Base-by-base conservation (phyloP, 805 yeast genomes). In the Candida dajiaensis region DNA sequence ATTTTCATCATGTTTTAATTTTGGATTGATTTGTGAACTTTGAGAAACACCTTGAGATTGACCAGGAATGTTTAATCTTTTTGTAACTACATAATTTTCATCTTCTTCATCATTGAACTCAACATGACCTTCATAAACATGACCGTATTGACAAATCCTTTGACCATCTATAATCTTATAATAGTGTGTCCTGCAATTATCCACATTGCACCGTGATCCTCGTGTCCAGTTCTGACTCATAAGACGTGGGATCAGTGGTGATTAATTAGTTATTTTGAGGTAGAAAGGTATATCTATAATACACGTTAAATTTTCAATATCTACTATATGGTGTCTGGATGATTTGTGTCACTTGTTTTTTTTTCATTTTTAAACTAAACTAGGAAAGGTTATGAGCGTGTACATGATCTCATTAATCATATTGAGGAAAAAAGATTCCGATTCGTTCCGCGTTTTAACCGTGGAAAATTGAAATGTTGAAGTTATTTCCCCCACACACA, bases 171-270 rank as follows among this genome's bases (percentile, higher is more conserved):
- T 68, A 26, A 78, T 64, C 43, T 83, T 74, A 79, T 88, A 92
- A 43, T 83, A 74, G 35, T 80, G 68, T 1, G 97, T 85, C 4
- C 85, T 79, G 66, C 99, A 92, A 69, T 92, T 92, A 52, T 85
- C 90, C 3, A 82, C 81, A 1, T 97, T 97, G 73, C 99, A 92
- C 6, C 83, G 66, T 5, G 86, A 83, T 2, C 99, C 98, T 54
- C 81, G 71, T 37, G 74, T 71, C 62, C 63, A 60, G 12, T 43
- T 38, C 22, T 37, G 45, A 39, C 56, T 54, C 61, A 57, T 57
- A 4, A 22, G 36, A 33, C 15, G n/a, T 9, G 36, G 20, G 20
- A 33, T 16, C 8, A 8, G 18, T 5, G 20, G 19, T 8, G 8
- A 8, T 22, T 22, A 22, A 22, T 22, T 8, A 22, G 23, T 22